These are phyloP conservation scores for Syzygium malaccense DNA, from an alignment of 441 rosid species.

Conservation along the genomic window DNA sequence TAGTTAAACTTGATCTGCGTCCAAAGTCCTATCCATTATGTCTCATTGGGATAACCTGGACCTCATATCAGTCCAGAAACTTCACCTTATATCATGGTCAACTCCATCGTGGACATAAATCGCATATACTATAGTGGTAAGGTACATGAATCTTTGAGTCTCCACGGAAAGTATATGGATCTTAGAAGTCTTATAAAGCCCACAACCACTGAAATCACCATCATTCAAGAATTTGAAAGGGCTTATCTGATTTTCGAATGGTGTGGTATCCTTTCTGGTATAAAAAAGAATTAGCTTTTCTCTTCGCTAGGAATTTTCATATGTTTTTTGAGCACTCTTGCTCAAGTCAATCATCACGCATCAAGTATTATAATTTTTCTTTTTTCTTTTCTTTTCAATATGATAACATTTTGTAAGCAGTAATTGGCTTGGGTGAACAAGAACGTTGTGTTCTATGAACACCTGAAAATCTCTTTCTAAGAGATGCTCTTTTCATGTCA, in stretches of 20 bases:
- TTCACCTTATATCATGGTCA: too few relatives aligned
- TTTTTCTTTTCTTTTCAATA: neutral
- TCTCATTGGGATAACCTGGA: too few relatives aligned
- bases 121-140: too few relatives aligned
- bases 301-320: neutral
- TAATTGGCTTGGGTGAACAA: fast-evolving
- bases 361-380: neutral
- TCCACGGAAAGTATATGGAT: neutral
- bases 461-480: neutral
- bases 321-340: neutral
- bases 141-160: neutral
- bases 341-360: neutral
- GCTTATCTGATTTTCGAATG: neutral
- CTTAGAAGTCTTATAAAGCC: neutral
- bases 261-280: neutral
- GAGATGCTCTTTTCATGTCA: neutral
- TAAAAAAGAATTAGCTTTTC: neutral
- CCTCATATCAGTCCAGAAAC: too few relatives aligned
- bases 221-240: neutral
- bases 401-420: fast-evolving
- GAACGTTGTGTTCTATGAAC: neutral
- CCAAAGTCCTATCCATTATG: too few relatives aligned
- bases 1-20: too few relatives aligned
- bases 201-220: neutral
- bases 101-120: too few relatives aligned